Evolutionary conservation across 495 filamentous ascomycete genomes (phyloP), one percentile per base, ranked within the genome.

Genomic region (Aspergillus steynii): DNA sequence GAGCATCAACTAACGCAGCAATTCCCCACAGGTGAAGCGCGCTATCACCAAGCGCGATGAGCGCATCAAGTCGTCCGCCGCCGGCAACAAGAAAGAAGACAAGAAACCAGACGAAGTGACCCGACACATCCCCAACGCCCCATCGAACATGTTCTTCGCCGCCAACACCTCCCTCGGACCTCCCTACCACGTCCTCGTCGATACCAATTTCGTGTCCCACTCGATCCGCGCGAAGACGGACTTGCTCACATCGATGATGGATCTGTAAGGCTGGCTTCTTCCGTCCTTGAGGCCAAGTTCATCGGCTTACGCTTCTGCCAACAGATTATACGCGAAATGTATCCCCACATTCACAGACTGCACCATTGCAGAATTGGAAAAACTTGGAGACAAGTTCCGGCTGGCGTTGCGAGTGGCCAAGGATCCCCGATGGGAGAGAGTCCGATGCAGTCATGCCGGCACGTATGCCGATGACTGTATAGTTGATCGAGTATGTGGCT

Each of bases 391-490:
- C 26, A 91, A 92, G 70, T 99, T 96, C 77, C 79, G 94, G 12
- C 87, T 98, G 58, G 95, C 95, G 1, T 69, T 98, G 58, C 84
- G 91, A 60, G 91, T 96, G 53, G 95, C 96, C n/a, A 85, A 92
- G 59, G 96, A 99, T 69, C 91, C 96, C 67, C 76, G 95, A 56
- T 97, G 91, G 79, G 88, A 93, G 68, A 77, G 93, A 53, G 68
- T 97, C 37, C 82, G 85, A 63, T 98, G 94, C 71, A 89, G 91
- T 67, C 94, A 97, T 74, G 89, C 90, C 73, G 93, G 93, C 10
- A 87, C 88, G 2, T 97, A 96, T 80, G 93, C 93, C n/a, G 93
- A 96, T 81, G 93, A 97, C 63, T 97, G 93, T 68, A 83, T 98
- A 8, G 93, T 97, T 14, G 94, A 97, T 71, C 80, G 93, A 28